A percentile compares a stretch with the other conserved stretches of the same genome.
Evolutionary conservation across 129 eudicot species (phyloP).

Genomic region (Chrysanthemum lavandulifolium): DNA sequence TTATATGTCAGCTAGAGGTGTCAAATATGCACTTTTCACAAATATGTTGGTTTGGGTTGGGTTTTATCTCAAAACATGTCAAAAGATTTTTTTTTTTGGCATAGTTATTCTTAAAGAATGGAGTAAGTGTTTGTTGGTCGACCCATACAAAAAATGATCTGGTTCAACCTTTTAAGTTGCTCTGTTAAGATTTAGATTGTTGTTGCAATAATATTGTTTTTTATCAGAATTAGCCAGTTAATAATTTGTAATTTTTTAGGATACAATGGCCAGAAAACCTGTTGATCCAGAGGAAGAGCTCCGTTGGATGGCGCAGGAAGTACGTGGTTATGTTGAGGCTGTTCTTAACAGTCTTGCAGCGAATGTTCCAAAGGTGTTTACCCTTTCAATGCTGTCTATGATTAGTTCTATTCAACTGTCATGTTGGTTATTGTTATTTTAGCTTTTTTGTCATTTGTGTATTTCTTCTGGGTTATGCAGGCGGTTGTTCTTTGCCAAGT

Average conservation of each 20-base stretch:
- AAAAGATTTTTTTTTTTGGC: too few species aligned
- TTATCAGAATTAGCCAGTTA: too few species aligned
- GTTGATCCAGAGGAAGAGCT: slow-evolving; percentile 99
- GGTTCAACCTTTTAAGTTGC: too few species aligned
- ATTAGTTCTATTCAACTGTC: neutral
- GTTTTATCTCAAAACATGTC: neutral
- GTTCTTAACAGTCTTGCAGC: slow-evolving; percentile 99
- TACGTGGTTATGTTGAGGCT: slow-evolving; percentile 98
- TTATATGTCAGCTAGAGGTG: slow-evolving; percentile 3
- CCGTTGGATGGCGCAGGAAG: slow-evolving; percentile 99
- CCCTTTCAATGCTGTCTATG: neutral
- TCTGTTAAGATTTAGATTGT: too few species aligned
- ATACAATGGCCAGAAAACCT: slow-evolving; percentile 94
- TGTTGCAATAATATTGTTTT: too few species aligned
- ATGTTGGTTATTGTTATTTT: neutral
- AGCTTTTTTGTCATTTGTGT: neutral
- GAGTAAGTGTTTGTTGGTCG: too few species aligned
- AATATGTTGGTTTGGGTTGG: neutral
- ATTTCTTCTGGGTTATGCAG: slow-evolving; percentile 43
- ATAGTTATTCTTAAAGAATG: too few species aligned
- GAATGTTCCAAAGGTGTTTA: slow-evolving; percentile 89
- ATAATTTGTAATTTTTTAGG: slow-evolving; percentile 38
- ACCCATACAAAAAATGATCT: too few species aligned
- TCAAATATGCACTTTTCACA: neutral
- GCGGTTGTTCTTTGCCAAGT: slow-evolving; percentile 99